Evolutionary conservation across 345 rosid species (phyloP).

Genomic region (Brassica rapa): DNA sequence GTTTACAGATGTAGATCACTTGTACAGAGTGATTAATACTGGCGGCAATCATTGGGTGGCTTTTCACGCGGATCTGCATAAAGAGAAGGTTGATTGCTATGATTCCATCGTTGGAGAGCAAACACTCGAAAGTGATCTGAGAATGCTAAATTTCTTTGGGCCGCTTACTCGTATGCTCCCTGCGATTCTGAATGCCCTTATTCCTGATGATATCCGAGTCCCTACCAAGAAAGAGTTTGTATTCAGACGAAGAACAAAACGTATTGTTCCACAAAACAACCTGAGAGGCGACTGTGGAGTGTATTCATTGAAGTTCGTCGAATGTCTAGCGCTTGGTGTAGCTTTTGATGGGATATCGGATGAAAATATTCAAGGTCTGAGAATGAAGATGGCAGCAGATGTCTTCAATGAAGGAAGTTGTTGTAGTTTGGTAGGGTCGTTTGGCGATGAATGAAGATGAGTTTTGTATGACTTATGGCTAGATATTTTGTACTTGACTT

Average conservation of each 20-base stretch:
- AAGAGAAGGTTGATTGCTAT: background rate
- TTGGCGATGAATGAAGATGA: background rate
- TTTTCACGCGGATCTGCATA: background rate
- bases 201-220: background rate
- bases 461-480: background rate
- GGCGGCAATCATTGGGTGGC: background rate
- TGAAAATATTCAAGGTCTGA: background rate
- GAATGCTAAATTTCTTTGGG: background rate
- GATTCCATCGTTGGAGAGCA: background rate
- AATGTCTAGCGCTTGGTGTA: background rate
- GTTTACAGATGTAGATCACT: background rate
- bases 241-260: background rate
- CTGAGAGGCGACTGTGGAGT: background rate
- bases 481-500: too few species aligned
- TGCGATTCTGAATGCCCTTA: background rate
- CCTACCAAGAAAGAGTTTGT: background rate
- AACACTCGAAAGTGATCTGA: background rate
- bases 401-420: background rate
- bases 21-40: background rate
- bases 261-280: background rate
- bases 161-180: background rate
- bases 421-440: background rate
- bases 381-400: background rate
- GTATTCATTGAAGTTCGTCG: background rate
- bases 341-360: background rate